Percentiles rank a stretch among this genome's conserved stretches.
phyloP scores from a whole-genome alignment of 2,329 filamentous ascomycete genomes.

The Dothideomycetidae sp. region DNA sequence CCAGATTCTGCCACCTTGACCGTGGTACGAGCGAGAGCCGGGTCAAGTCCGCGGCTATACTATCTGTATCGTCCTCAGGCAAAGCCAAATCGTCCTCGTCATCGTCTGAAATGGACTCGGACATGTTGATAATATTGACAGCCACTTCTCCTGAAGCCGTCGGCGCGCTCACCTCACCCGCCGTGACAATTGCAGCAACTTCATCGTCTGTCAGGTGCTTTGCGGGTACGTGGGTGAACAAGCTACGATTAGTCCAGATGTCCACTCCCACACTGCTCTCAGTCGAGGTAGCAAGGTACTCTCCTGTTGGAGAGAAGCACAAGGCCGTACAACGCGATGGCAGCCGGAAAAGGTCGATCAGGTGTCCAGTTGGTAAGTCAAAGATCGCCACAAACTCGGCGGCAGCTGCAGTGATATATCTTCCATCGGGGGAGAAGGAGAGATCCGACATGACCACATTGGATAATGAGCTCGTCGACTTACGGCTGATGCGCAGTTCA shows the following conservation, averaged over 20 bases:
- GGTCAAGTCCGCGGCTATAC: constrained; percentile 62
- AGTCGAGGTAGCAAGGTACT: constrained; percentile 84
- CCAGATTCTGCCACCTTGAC: constrained; percentile 82
- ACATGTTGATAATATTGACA: constrained; percentile 58
- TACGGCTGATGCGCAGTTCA: constrained; percentile 68
- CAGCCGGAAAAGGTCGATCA: constrained; percentile 82
- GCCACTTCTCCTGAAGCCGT: constrained; percentile 74
- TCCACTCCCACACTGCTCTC: constrained; percentile 75
- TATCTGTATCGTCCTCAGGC: constrained; percentile 24
- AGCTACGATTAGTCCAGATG: constrained; percentile 85
- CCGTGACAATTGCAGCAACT: constrained; percentile 46
- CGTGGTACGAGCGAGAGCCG: constrained; percentile 82
- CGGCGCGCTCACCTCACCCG: constrained; percentile 30
- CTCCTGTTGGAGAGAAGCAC: constrained; percentile 77
- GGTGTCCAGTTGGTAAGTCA: constrained; percentile 88
- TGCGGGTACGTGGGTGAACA: constrained; percentile 81
- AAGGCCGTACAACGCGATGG: constrained; percentile 67
- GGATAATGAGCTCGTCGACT: constrained; percentile 15
- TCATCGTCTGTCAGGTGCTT: constrained; percentile 69
- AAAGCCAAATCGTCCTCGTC: constrained; percentile 32
- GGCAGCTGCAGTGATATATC: constrained; percentile 83
- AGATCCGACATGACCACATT: constrained; percentile 24
- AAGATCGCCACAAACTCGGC: constrained; percentile 72
- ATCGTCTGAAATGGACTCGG: constrained; percentile 46
- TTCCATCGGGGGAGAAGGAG: constrained; percentile 74